Evolutionary conservation across 1,284 basidiomycete species (phyloP).

Genomic region (Trichosporon sp.): DNA sequence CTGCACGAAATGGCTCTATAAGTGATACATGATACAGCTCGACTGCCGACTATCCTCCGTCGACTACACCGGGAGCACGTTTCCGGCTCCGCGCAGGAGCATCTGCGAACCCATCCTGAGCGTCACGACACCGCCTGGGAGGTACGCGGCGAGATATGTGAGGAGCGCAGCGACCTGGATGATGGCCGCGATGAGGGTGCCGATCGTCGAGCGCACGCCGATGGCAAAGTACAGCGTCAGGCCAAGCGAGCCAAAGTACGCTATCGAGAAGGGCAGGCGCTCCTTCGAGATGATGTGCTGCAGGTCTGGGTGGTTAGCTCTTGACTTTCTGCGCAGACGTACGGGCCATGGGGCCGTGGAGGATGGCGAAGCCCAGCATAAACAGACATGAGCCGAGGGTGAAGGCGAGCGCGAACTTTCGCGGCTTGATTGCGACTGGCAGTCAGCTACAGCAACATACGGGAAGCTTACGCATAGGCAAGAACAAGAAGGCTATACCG

Average conservation of each 20-base stretch:
- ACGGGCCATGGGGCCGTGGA: constrained; percentile 48
- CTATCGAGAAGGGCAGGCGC: constrained; percentile 76
- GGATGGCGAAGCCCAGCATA: constrained; percentile 54
- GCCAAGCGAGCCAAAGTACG: constrained; percentile 73
- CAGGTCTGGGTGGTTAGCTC: constrained; percentile 54
- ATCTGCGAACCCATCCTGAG: constrained; percentile 75
- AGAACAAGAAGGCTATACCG: constrained; percentile 84
- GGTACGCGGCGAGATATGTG: constrained; percentile 82
- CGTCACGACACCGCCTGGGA: constrained; percentile 69
- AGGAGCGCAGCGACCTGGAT: constrained; percentile 76
- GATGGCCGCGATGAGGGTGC: constrained; percentile 71
- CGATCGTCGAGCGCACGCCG: constrained; percentile 70
- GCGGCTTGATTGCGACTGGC: constrained; percentile 65
- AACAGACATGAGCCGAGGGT: constrained; percentile 51
- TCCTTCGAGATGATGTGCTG: constrained; percentile 82
- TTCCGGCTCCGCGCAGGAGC: constrained; percentile 71
- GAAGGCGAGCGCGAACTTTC: constrained; percentile 84
- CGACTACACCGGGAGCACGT: constrained; percentile 62
- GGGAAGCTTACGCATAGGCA: constrained; percentile 58
- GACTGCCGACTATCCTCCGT: neutral
- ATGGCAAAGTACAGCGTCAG: constrained; percentile 85
- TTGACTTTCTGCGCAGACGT: neutral
- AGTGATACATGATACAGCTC: neutral
- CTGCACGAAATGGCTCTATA: neutral
- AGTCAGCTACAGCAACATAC: neutral